Percentiles rank a stretch among this genome's conserved stretches.
Evolutionary conservation across 164 flowering plant species (phyloP).

Genomic region (Berberis vulgaris): DNA sequence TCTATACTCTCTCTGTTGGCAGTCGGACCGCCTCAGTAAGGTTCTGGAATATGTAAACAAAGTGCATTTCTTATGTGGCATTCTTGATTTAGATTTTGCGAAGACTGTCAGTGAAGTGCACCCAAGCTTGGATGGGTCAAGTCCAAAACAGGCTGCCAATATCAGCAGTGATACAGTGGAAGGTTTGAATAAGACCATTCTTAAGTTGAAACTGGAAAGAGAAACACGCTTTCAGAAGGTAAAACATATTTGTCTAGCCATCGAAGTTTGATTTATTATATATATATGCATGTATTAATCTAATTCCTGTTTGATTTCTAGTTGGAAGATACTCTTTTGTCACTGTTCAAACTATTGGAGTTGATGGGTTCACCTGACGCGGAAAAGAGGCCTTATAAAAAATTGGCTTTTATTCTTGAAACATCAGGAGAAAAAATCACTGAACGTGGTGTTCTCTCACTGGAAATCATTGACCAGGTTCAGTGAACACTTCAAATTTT

Average conservation of each 20-base stretch:
- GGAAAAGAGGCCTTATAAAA: conserved; percentile 42
- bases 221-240: conserved; percentile 69
- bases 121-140: conserved; percentile 62
- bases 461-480: conserved; percentile 77
- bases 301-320: conserved; percentile 21
- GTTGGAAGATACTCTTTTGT: conserved; percentile 53
- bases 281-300: neutral
- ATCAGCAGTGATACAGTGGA: conserved; percentile 65
- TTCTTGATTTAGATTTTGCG: conserved; percentile 77
- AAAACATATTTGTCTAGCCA: neutral
- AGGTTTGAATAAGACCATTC: conserved; percentile 58
- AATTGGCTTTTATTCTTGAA: conserved; percentile 31
- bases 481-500: neutral
- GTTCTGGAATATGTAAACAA: conserved; percentile 74
- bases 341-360: conserved; percentile 72
- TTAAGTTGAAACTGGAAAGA: conserved; percentile 55
- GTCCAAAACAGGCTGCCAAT: conserved; percentile 52
- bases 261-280: neutral
- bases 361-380: conserved; percentile 74
- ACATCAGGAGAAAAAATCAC: conserved; percentile 45
- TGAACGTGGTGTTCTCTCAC: conserved; percentile 59
- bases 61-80: conserved; percentile 73
- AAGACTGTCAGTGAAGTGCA: conserved; percentile 79
- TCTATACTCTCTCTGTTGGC: conserved; percentile 16
- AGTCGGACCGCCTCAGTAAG: conserved; percentile 80